Evolutionary conservation across 192 early-diverging fungal genomes (phyloP).

Genomic region (Coemansia sp.): DNA sequence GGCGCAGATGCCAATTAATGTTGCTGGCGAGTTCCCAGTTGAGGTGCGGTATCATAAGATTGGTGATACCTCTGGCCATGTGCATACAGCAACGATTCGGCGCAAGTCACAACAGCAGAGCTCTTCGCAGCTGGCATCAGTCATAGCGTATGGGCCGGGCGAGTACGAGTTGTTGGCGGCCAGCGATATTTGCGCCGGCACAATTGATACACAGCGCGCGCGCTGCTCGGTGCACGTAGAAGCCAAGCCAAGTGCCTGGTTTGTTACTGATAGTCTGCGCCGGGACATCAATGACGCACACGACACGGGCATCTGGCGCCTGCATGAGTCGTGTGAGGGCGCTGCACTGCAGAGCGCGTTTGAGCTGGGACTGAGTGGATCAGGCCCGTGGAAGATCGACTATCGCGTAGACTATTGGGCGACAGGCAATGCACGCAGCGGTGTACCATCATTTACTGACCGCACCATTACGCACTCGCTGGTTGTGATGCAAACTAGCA

Average conservation of each 20-base stretch:
- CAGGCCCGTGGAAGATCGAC: slow-evolving; percentile 47
- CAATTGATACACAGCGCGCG: slow-evolving; percentile 21
- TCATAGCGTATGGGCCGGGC: slow-evolving; percentile 41
- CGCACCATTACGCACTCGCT: slow-evolving; percentile 30
- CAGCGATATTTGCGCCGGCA: slow-evolving; percentile 32
- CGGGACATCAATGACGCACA: slow-evolving; percentile 5
- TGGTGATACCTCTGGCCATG: slow-evolving; percentile 13
- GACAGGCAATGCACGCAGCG: slow-evolving; percentile 16
- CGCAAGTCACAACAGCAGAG: slow-evolving; percentile 7
- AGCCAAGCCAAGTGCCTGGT: slow-evolving; percentile 45
- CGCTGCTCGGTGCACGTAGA: slow-evolving; percentile 46
- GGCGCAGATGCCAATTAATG: slow-evolving; percentile 33
- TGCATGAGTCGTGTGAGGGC: slow-evolving; percentile 30
- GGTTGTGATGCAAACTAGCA: slow-evolving; percentile 36
- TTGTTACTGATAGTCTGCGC: slow-evolving; percentile 20
- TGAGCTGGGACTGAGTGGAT: slow-evolving; percentile 41
- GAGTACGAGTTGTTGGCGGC: slow-evolving; percentile 45
- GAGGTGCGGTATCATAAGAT: slow-evolving; percentile 37
- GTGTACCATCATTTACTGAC: slow-evolving; percentile 23
- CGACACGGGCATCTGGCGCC: slow-evolving; percentile 15
- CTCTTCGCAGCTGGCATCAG: slow-evolving; percentile 10
- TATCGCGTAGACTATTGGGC: slow-evolving; percentile 50
- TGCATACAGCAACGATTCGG: slow-evolving; percentile 16
- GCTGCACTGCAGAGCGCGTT: slow-evolving; percentile 12
- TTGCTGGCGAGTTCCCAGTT: slow-evolving; percentile 38